These are phyloP conservation scores for Pistacia integerrima DNA, from an alignment of 345 rosid species.

Conservation along the genomic window DNA sequence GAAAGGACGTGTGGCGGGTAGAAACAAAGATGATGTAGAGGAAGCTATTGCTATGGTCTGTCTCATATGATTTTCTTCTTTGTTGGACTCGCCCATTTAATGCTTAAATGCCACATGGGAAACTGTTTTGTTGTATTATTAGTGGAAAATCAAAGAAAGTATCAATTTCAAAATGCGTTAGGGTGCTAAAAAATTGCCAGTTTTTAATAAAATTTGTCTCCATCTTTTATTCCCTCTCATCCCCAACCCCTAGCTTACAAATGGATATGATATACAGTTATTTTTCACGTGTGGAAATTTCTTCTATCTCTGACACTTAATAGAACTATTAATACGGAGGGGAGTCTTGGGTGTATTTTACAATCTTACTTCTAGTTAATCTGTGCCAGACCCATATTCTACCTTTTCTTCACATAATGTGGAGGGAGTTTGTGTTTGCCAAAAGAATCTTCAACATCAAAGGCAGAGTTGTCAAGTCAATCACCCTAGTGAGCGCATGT, in stretches of 20 bases:
- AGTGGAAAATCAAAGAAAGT: background rate
- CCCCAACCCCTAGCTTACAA: background rate
- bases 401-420: background rate
- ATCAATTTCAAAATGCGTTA: background rate
- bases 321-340: background rate
- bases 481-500: no score
- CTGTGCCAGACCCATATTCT: background rate
- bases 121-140: background rate
- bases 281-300: background rate
- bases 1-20: slow-evolving; percentile 86
- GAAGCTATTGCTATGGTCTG: slow-evolving; percentile 94
- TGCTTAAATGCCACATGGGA: background rate
- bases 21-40: slow-evolving; percentile 95
- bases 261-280: background rate
- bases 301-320: background rate
- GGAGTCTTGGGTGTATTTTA: background rate
- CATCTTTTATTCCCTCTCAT: background rate
- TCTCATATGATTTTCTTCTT: slow-evolving; percentile 12
- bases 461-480: no score
- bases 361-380: background rate
- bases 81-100: slow-evolving; percentile 8
- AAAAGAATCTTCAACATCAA: no score
- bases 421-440: no score
- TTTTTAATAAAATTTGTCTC: no score
- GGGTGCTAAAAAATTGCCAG: no score